Evolutionary conservation across 148 eudicot species (phyloP).

Genomic region (Drosera capensis): DNA sequence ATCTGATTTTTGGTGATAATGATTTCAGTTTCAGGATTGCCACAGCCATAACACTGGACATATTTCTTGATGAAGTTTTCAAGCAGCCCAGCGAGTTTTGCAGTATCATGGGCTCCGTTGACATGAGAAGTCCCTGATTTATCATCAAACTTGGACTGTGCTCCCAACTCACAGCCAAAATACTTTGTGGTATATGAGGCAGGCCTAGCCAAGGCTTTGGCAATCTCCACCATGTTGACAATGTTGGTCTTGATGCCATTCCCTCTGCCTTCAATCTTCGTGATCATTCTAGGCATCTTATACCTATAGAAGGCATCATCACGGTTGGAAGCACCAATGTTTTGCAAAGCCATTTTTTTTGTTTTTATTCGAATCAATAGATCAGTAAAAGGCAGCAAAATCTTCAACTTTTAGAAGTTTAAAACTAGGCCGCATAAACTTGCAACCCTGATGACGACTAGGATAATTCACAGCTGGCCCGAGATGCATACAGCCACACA

Average conservation of each 20-base stretch:
- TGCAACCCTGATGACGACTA: slow-evolving; percentile 24
- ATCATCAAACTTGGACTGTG: slow-evolving; percentile 74
- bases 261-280: slow-evolving; percentile 78
- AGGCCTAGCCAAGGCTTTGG: slow-evolving; percentile 62
- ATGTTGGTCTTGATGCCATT: slow-evolving; percentile 76
- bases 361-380: too few species aligned
- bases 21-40: slow-evolving; percentile 72
- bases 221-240: slow-evolving; percentile 78
- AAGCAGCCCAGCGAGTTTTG: slow-evolving; percentile 69
- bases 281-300: slow-evolving; percentile 79
- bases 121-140: slow-evolving; percentile 62
- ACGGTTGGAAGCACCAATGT: slow-evolving; percentile 66
- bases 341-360: slow-evolving; percentile 59
- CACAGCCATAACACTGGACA: slow-evolving; percentile 80
- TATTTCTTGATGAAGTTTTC: slow-evolving; percentile 73
- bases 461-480: slow-evolving; percentile 23
- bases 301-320: slow-evolving; percentile 93
- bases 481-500: slow-evolving; percentile 45
- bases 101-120: slow-evolving; percentile 60
- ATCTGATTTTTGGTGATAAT: slow-evolving; percentile 55
- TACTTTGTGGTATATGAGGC: slow-evolving; percentile 66
- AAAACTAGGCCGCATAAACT: slow-evolving; percentile 24
- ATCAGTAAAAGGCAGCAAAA: slow-evolving; percentile 13
- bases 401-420: slow-evolving; percentile 1
- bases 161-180: slow-evolving; percentile 79